Conservation (phyloP, 208 protist species). For the Leishmania tropica region DNA sequence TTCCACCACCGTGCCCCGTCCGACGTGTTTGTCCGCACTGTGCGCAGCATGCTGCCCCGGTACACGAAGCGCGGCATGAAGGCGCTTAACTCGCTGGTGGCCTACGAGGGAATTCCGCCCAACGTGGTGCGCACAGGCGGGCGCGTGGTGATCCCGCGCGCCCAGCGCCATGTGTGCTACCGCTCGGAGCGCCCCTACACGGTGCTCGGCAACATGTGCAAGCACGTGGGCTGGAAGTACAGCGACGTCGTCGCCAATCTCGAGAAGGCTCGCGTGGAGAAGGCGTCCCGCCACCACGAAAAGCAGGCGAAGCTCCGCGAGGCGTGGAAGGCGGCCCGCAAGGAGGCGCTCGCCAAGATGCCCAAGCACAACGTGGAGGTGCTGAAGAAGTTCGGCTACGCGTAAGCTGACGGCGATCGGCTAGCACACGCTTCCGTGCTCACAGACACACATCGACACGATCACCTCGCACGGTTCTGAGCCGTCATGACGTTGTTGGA, state of each 20-base stretch:
- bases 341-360: constrained; percentile 81
- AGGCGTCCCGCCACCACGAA: constrained; percentile 64
- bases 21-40: constrained; percentile 94
- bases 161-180: constrained; percentile 80
- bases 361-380: constrained; percentile 84
- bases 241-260: constrained; percentile 81
- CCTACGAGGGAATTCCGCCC: constrained; percentile 83
- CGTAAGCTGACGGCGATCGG: constrained; percentile 38
- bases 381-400: constrained; percentile 91
- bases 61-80: constrained; percentile 88
- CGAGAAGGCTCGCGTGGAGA: constrained; percentile 77
- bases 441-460: neutral
- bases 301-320: constrained; percentile 73
- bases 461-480: neutral
- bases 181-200: constrained; percentile 81
- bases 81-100: constrained; percentile 73
- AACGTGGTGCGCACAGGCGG: constrained; percentile 72
- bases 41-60: constrained; percentile 98
- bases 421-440: neutral
- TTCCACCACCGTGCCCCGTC: constrained; percentile 98
- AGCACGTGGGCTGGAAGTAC: constrained; percentile 91
- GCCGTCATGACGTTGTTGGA: neutral
- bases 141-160: constrained; percentile 71
- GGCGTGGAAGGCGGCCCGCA: constrained; percentile 71
- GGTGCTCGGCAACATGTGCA: constrained; percentile 87